Evolutionary conservation across 495 filamentous ascomycete genomes (phyloP).

Genomic region (Aspergillus nanangensis): DNA sequence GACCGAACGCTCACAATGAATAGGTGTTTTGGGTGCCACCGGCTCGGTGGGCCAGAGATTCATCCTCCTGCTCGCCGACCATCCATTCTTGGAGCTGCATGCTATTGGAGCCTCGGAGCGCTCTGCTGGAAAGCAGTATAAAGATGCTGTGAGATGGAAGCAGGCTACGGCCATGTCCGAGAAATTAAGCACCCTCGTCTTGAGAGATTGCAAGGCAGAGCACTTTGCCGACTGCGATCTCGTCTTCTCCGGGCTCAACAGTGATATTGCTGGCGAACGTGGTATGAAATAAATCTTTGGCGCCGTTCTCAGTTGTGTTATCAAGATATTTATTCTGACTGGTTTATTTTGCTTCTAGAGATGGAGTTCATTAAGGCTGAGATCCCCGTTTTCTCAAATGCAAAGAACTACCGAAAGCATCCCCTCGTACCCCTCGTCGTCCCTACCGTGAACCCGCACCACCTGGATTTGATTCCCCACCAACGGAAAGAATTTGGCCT

Average conservation of each 20-base stretch:
- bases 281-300: too few relatives aligned
- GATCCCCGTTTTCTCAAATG: conserved; percentile 81
- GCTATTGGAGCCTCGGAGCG: conserved; percentile 75
- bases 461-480: conserved; percentile 72
- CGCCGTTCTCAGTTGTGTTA: too few relatives aligned
- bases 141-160: conserved; percentile 81
- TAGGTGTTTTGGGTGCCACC: conserved; percentile 44
- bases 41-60: conserved; percentile 86
- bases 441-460: conserved; percentile 76
- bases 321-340: too few relatives aligned
- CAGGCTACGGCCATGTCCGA: conserved; percentile 69
- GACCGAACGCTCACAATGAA: conserved; percentile 9
- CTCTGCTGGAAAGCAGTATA: conserved; percentile 78
- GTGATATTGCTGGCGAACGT: conserved; percentile 76
- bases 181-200: conserved; percentile 60
- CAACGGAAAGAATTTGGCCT: conserved; percentile 63
- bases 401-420: conserved; percentile 83
- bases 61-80: conserved; percentile 73
- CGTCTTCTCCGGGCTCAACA: conserved; percentile 85
- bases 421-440: conserved; percentile 81
- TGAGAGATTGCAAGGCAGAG: conserved; percentile 69
- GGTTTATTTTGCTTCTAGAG: too few relatives aligned
- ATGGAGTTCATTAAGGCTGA: conserved; percentile 74
- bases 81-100: conserved; percentile 71
- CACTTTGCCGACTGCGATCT: conserved; percentile 80